Evolutionary conservation across 805 yeast species (phyloP).

Genomic region (Cyberlindnera veronae): DNA sequence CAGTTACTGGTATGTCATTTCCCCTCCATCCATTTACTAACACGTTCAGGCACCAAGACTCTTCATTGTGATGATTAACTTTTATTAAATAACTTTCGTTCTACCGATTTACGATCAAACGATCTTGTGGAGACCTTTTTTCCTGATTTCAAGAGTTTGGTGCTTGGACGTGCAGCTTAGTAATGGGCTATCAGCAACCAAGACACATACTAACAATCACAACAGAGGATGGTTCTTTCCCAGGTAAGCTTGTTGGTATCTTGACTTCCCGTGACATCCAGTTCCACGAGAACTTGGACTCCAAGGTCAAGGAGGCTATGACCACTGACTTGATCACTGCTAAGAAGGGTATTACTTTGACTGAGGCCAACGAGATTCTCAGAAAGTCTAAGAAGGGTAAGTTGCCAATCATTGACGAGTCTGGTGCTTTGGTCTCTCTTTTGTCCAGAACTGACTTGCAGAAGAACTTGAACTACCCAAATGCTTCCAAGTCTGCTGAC

Average conservation of each 20-base stretch:
- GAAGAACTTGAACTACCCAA: conserved; percentile 90
- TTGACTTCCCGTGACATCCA: conserved; percentile 96
- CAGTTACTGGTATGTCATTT: conserved; percentile 94
- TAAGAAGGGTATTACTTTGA: conserved; percentile 71
- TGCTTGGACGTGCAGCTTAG: background rate
- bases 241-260: conserved; percentile 91
- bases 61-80: conserved; percentile 49
- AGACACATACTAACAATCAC: conserved; percentile 17
- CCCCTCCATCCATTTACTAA: conserved; percentile 6
- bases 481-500: conserved; percentile 87
- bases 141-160: conserved; percentile 21
- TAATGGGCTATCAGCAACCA: background rate
- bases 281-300: conserved; percentile 72
- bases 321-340: conserved; percentile 86
- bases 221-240: conserved; percentile 77
- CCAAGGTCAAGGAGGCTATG: conserved; percentile 77
- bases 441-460: conserved; percentile 95
- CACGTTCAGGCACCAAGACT: background rate
- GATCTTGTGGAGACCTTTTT: conserved; percentile 83
- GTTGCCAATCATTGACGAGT: conserved; percentile 82
- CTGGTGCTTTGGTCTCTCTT: conserved; percentile 78
- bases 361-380: conserved; percentile 86
- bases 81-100: conserved; percentile 88
- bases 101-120: conserved; percentile 97
- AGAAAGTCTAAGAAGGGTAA: conserved; percentile 96